phyloP scores from a whole-genome alignment of 1,284 basidiomycete genomes.

The Pascua guehoae region DNA sequence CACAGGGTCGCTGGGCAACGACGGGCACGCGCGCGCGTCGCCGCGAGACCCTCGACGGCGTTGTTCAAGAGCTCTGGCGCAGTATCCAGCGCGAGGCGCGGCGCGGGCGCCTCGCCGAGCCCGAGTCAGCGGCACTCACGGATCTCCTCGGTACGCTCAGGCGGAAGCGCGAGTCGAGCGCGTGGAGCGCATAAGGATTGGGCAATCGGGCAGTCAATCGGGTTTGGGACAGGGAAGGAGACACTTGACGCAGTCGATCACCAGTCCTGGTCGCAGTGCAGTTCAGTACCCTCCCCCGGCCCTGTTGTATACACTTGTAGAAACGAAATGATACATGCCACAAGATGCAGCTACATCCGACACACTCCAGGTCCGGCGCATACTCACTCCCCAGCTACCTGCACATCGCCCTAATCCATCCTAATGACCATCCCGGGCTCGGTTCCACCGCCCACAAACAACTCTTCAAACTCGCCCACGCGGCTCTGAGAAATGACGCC shows the following conservation, averaged over 20 bases:
- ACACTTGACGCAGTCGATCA: too few species aligned
- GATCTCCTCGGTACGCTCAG: constrained; percentile 24
- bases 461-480: constrained; percentile 63
- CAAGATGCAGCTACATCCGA: too few species aligned
- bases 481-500: constrained; percentile 69
- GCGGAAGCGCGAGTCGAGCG: constrained; percentile 8
- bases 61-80: constrained; percentile 36
- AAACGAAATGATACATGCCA: too few species aligned
- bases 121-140: constrained; percentile 20
- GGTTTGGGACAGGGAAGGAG: too few species aligned
- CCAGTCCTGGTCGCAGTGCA: too few species aligned
- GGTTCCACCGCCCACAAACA: constrained; percentile 51
- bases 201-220: too few species aligned
- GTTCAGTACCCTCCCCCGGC: too few species aligned
- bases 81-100: constrained; percentile 24
- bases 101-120: constrained; percentile 14
- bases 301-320: too few species aligned
- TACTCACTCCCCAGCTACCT: too few species aligned
- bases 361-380: too few species aligned
- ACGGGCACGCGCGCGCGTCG: constrained; percentile 3
- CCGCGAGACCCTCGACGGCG: constrained; percentile 30
- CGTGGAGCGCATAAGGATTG: constrained; percentile 5
- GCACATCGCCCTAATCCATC: background rate
- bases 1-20: background rate
- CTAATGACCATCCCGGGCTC: background rate